Evolutionary conservation across 2,329 filamentous ascomycete genomes (phyloP).

Genomic region (Cytospora schulzeri): DNA sequence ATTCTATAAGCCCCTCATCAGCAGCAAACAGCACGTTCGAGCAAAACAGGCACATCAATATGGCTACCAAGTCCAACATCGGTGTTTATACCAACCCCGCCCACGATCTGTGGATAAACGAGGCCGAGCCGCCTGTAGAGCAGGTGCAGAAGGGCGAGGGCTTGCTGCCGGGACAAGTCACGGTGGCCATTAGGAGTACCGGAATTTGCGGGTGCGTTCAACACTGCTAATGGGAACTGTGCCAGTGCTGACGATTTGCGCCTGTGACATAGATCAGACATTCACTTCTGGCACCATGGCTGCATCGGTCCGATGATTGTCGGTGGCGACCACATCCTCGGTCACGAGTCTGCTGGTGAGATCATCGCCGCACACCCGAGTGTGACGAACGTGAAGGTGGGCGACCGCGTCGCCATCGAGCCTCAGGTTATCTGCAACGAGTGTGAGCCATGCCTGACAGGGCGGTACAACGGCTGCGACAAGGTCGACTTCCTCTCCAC

Average conservation of each 20-base stretch:
- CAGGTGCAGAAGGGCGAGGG: constrained; percentile 68
- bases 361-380: constrained; percentile 80
- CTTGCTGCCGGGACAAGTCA: constrained; percentile 81
- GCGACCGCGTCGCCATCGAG: constrained; percentile 91
- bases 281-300: constrained; percentile 96
- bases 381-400: constrained; percentile 75
- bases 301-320: constrained; percentile 97
- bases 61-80: constrained; percentile 79
- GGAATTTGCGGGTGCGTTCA: constrained; percentile 83
- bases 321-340: constrained; percentile 82
- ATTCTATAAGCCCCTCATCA: constrained; percentile 13
- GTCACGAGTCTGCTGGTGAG: constrained; percentile 88
- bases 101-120: constrained; percentile 87
- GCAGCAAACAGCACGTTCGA: constrained; percentile 31
- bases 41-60: constrained; percentile 27
- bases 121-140: constrained; percentile 75
- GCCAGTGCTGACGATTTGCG: constrained; percentile 7
- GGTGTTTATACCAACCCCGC: constrained; percentile 93
- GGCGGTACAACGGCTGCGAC: constrained; percentile 94
- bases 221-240: background rate
- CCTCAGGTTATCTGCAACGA: constrained; percentile 89
- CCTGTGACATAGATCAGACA: constrained; percentile 67
- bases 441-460: constrained; percentile 89
- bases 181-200: constrained; percentile 86
- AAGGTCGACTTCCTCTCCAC: constrained; percentile 85